These are phyloP conservation scores for Microcera coccophila DNA, from an alignment of 2,329 filamentous ascomycete species.

Conservation along the genomic window DNA sequence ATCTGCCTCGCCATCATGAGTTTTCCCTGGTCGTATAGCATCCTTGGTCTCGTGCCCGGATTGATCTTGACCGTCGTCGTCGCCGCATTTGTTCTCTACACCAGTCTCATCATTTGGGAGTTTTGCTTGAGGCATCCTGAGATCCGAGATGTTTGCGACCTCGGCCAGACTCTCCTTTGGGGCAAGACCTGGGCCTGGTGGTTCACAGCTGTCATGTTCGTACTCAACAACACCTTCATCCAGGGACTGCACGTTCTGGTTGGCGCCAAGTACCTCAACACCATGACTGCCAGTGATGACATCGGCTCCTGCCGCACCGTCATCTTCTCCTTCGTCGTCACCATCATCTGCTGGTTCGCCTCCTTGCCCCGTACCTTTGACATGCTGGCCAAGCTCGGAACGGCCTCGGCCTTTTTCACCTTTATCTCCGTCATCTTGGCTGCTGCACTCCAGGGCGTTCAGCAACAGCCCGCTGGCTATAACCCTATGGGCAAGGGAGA, in stretches of 20 bases:
- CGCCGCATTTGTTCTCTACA: slow-evolving; percentile 77
- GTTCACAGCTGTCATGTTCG: slow-evolving; percentile 76
- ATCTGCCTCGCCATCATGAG: slow-evolving; percentile 93
- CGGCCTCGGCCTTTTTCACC: slow-evolving; percentile 78
- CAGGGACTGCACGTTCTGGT: slow-evolving; percentile 78
- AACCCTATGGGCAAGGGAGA: slow-evolving; percentile 51
- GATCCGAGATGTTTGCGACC: slow-evolving; percentile 87
- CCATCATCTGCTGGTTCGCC: slow-evolving; percentile 70
- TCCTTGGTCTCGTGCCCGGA: slow-evolving; percentile 79
- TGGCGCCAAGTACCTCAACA: slow-evolving; percentile 84
- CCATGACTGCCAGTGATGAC: slow-evolving; percentile 67
- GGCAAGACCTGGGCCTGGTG: slow-evolving; percentile 70
- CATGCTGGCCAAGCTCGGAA: slow-evolving; percentile 74
- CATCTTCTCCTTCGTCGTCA: slow-evolving; percentile 69
- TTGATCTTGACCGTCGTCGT: slow-evolving; percentile 78
- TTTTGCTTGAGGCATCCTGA: slow-evolving; percentile 90
- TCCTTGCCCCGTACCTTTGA: slow-evolving; percentile 84
- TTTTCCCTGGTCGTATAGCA: slow-evolving; percentile 88
- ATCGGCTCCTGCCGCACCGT: slow-evolving; percentile 69
- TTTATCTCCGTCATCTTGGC: slow-evolving; percentile 85
- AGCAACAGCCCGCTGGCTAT: slow-evolving; percentile 69
- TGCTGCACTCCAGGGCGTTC: slow-evolving; percentile 74
- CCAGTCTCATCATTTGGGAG: slow-evolving; percentile 61
- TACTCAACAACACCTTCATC: slow-evolving; percentile 92
- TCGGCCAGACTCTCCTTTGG: slow-evolving; percentile 94